Evolutionary conservation across 2,329 filamentous ascomycete species (phyloP).

Genomic region (Lecanicillium sp.): DNA sequence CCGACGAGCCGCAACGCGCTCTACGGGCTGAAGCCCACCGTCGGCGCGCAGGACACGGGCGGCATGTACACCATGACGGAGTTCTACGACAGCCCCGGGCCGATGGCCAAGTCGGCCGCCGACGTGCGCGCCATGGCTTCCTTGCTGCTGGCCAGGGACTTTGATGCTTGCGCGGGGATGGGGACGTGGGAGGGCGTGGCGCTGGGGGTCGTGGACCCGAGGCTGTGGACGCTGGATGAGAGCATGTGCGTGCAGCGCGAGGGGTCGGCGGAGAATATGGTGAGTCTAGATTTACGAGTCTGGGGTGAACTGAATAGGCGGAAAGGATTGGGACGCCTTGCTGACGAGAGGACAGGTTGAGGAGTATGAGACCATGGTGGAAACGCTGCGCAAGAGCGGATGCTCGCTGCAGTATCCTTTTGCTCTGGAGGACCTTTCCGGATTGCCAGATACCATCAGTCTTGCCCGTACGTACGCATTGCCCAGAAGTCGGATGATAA

Average conservation of each 20-base stretch:
- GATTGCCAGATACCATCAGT: background rate
- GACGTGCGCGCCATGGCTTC: slow-evolving; percentile 15
- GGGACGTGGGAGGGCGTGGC: slow-evolving; percentile 13
- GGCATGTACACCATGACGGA: slow-evolving; percentile 21
- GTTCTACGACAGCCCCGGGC: slow-evolving; percentile 21
- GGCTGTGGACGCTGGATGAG: slow-evolving; percentile 13
- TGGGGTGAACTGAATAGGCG: background rate
- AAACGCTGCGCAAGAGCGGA: slow-evolving; percentile 1
- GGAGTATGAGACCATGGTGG: slow-evolving; percentile 8
- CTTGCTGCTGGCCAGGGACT: slow-evolving; percentile 8
- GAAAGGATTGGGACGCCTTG: background rate
- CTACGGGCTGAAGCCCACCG: slow-evolving; percentile 23
- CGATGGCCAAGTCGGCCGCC: slow-evolving; percentile 21
- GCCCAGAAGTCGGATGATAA: background rate
- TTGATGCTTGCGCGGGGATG: background rate
- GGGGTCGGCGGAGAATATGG: slow-evolving; percentile 17
- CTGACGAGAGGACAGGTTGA: slow-evolving; percentile 3
- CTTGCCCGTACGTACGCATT: slow-evolving; percentile 14
- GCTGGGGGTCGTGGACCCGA: slow-evolving; percentile 15
- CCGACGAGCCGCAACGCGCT: slow-evolving; percentile 19
- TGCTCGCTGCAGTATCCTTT: slow-evolving; percentile 10
- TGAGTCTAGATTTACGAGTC: too few relatives aligned
- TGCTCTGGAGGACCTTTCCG: slow-evolving; percentile 1
- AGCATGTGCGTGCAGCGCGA: slow-evolving; percentile 12
- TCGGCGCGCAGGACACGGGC: slow-evolving; percentile 15